Evolutionary conservation across 1,284 basidiomycete species (phyloP), one percentile per base, ranked within the genome.

Genomic region (Ceratobasidium papillatum): DNA sequence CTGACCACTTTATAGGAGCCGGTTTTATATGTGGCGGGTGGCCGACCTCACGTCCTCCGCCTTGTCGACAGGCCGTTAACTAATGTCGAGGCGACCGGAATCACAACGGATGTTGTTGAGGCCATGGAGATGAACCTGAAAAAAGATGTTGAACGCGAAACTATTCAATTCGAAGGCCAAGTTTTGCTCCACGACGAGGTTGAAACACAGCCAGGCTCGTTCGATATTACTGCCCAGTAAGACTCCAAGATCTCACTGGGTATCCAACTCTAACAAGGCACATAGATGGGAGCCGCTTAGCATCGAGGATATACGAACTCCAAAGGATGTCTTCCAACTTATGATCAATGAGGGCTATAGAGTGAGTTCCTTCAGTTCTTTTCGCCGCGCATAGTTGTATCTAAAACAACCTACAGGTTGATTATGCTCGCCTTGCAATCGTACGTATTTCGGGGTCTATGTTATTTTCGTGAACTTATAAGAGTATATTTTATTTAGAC

Each of bases 61-160:
- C 86, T 98, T 0, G 88, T 96, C 8, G 92, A 96, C 81, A 89
- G 90, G 73, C 96, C 96, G 0, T 83, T 98, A 17, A 93, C 94
- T 81, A 99, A 99, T 78, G 93, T 98, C 72, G 94, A 96, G 94
- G 93, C 96, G 0, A 99, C 97, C 0, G 98, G 98, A 30, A 93
- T 99, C 1, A 95, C 95, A 0, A 97, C 96, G 0, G 87, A 88
- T 1, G 91, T 95, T 11, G 98, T 99, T 1, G 98, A 99, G 82
- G 86, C 88, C 25, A 99, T 99, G 94, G 98, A 99, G 78, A 82
- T 87, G 52, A 91, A 86, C 76, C 90, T 99, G 80, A 99, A 99
- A 84, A 87, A 88, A 58, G 98, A 99, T 79, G 90, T 99, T 17
- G 84, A 99, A 25, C 85, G 87, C 1, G 98, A 99, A 82, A 86